Conservation (phyloP, 371 early-diverging fungal species). For the Lichtheimia ornata region DNA sequence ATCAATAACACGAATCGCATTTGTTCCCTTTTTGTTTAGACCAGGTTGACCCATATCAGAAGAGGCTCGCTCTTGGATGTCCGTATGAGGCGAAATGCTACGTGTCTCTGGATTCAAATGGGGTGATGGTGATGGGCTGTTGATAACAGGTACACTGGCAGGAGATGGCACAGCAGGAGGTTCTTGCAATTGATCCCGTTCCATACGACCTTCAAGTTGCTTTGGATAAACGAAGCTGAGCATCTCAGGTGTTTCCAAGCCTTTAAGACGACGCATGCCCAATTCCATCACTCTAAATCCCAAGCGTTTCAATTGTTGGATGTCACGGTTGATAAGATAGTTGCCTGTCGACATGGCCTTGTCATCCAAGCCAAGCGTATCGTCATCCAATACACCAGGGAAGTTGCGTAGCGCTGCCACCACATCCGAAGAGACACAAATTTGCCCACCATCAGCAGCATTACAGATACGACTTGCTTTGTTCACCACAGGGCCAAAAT, state of each 20-base stretch:
- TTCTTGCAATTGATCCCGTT: conserved; percentile 20
- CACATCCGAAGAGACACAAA: conserved; percentile 71
- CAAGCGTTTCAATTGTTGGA: conserved; percentile 67
- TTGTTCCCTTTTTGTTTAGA: background rate
- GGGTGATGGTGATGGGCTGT: background rate
- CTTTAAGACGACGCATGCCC: conserved; percentile 85
- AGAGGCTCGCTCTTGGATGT: background rate
- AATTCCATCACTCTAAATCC: conserved; percentile 74
- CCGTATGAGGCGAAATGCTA: background rate
- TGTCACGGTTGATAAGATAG: conserved; percentile 53
- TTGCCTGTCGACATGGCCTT: conserved; percentile 16
- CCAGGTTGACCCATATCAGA: background rate
- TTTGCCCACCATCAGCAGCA: conserved; percentile 93
- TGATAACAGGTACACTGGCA: background rate
- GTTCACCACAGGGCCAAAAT: conserved; percentile 95
- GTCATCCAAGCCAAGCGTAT: conserved; percentile 22
- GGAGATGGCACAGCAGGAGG: background rate
- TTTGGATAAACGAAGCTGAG: conserved; percentile 77
- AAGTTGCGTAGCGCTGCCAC: conserved; percentile 52
- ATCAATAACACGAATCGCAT: conserved; percentile 28
- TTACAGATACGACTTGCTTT: conserved; percentile 85
- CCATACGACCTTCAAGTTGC: conserved; percentile 51
- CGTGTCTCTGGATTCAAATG: background rate
- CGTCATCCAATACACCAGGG: conserved; percentile 37
- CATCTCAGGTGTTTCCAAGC: conserved; percentile 87